Evolutionary conservation across 768 basidiomycete species (phyloP).

Genomic region (Lactarius pseudohatsudake): DNA sequence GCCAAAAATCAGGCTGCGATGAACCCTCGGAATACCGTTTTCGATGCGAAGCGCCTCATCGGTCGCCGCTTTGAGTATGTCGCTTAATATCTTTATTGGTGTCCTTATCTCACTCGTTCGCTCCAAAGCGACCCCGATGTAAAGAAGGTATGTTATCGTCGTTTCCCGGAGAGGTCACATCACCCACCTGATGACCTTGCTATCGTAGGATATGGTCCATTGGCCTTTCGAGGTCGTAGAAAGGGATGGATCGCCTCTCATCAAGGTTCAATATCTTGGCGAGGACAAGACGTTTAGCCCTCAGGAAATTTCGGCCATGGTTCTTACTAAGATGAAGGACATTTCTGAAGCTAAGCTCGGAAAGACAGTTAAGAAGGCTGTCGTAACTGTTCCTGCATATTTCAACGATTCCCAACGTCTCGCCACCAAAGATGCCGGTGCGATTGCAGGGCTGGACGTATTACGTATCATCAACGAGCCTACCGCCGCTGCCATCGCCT

Average conservation of each 20-base stretch:
- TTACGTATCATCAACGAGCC: conserved; percentile 99
- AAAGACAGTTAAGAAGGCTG: conserved; percentile 97
- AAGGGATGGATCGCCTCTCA: conserved; percentile 94
- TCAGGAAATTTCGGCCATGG: conserved; percentile 99
- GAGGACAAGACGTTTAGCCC: conserved; percentile 97
- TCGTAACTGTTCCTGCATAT: conserved; percentile 98
- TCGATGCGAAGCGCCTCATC: conserved; percentile 98
- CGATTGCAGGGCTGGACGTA: conserved; percentile 97
- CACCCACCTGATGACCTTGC: conserved; percentile 11
- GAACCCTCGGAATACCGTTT: conserved; percentile 99
- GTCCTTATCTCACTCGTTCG: conserved; percentile 21
- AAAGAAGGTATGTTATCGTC: conserved; percentile 63
- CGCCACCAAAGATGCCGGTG: conserved; percentile 98
- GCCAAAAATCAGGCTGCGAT: conserved; percentile 99
- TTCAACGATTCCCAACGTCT: conserved; percentile 99
- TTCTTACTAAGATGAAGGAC: conserved; percentile 99
- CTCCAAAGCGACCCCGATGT: conserved; percentile 82
- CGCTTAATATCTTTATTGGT: conserved; percentile 7
- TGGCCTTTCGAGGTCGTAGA: conserved; percentile 98
- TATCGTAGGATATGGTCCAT: conserved; percentile 80
- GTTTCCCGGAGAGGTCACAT: neutral
- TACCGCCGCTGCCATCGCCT: conserved; percentile 98
- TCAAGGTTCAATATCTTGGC: conserved; percentile 92
- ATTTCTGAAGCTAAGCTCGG: conserved; percentile 99
- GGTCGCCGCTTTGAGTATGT: conserved; percentile 93